Evolutionary conservation across 2,329 filamentous ascomycete species (phyloP).

Genomic region (Pseudogymnoascus sp.): DNA sequence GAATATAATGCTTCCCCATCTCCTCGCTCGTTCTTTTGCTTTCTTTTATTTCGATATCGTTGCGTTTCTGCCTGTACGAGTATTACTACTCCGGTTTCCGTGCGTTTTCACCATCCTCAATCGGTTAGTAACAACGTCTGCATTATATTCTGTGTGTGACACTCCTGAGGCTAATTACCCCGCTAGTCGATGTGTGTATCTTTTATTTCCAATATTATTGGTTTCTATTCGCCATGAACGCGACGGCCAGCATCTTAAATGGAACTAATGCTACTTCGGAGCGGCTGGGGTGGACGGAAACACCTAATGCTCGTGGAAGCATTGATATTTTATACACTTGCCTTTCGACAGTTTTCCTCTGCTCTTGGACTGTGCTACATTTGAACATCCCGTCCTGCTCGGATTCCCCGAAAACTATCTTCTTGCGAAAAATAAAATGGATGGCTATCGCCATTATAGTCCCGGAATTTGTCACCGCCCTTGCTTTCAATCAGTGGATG

Average conservation of each 20-base stretch:
- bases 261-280: not conserved
- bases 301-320: not conserved
- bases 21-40: not conserved
- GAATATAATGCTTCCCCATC: not conserved
- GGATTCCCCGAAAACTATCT: not conserved
- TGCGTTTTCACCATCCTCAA: not conserved
- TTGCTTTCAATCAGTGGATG: not conserved
- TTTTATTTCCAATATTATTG: not conserved
- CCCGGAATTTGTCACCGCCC: not conserved
- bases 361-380: not conserved
- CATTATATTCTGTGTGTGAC: too few relatives aligned
- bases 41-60: not conserved
- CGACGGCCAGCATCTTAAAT: not conserved
- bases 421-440: not conserved
- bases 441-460: not conserved
- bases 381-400: not conserved
- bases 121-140: not conserved
- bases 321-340: not conserved
- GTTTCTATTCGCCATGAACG: not conserved
- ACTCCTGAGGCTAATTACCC: not conserved
- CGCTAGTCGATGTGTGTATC: not conserved
- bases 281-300: not conserved
- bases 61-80: not conserved
- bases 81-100: not conserved
- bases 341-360: not conserved